Conservation (phyloP, 2,329 filamentous ascomycete species). For the Boeremia exigua region DNA sequence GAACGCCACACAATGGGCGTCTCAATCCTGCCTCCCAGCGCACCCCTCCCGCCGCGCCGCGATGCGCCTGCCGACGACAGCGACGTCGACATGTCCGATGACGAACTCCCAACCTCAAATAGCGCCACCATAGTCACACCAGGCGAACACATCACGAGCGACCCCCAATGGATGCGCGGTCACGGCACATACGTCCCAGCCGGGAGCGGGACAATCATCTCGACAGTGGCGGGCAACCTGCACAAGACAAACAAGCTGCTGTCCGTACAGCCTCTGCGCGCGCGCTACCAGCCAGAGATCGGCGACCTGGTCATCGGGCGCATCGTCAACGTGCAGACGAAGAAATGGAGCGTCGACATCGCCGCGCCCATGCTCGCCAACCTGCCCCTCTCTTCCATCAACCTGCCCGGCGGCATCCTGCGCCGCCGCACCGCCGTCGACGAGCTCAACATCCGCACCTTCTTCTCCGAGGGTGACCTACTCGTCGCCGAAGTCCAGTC, state of each 20-base stretch:
- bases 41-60: constrained; percentile 35
- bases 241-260: constrained; percentile 97
- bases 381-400: constrained; percentile 87
- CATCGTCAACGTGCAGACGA: constrained; percentile 92
- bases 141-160: constrained; percentile 84
- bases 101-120: constrained; percentile 36
- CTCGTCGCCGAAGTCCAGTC: constrained; percentile 94
- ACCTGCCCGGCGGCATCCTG: constrained; percentile 90
- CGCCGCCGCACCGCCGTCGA: constrained; percentile 92
- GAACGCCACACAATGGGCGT: constrained; percentile 58
- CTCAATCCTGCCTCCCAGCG: constrained; percentile 62
- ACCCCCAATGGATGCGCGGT: constrained; percentile 98
- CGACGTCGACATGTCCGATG: constrained; percentile 57
- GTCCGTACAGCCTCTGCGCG: constrained; percentile 86
- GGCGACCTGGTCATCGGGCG: constrained; percentile 93
- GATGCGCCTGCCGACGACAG: constrained; percentile 53
- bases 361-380: constrained; percentile 84
- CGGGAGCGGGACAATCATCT: constrained; percentile 73
- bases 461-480: constrained; percentile 94
- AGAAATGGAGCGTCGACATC: constrained; percentile 94
- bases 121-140: constrained; percentile 75
- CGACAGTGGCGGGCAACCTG: constrained; percentile 88
- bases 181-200: constrained; percentile 85
- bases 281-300: constrained; percentile 93
- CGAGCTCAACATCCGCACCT: constrained; percentile 95